Base-by-base conservation (phyloP, 768 basidiomycete species). In the Hygrocybe punicea region DNA sequence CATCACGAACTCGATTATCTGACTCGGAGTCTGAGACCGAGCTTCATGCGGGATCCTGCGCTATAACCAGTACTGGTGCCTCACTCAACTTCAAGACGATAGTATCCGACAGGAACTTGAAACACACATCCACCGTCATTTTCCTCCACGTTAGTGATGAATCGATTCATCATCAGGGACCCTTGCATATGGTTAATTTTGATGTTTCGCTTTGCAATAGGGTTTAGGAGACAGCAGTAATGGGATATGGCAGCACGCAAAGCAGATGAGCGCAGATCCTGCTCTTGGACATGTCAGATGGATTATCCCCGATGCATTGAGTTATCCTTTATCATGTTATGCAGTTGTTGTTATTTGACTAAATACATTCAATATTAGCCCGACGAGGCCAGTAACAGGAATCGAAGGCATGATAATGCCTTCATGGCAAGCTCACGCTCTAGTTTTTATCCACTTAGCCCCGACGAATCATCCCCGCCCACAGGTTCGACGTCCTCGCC, bases 141-240 rank as follows among this genome's bases (percentile, higher is more conserved):
- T 87, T 87, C 65, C 65, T 85, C 13, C 87, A 89, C 73, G 86
- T 85, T 57, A 51, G 83, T n/a, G n/a, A n/a, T n/a, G n/a, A n/a
- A n/a, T 61, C 23, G 17, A 50, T 48, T 33, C 34, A 52, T 8
- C n/a, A n/a, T n/a, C n/a, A n/a, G n/a, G n/a, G n/a, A 16, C 23
- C 37, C 17, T 13, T 36, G 35, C 55, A 51, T 40, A 46, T 51
- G 34, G 42, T 39, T 45, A 14, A 8, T 25, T 6, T 23, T 23
- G 40, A 4, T 44, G 29, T 19, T 21, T 19, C 4, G 23, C 19
- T 6, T 19, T 23, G 6, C 40, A 6, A 42, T 16, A 81, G 81
- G 83, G 34, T 67, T 82, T 51, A 45, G 81, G 82, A 9, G 81
- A 83, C 57, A 67, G 73, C 51, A 82, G 82, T 6, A 63, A 71